phyloP scores from a whole-genome alignment of 2,329 filamentous ascomycete species.

The Shiraia sp. region DNA sequence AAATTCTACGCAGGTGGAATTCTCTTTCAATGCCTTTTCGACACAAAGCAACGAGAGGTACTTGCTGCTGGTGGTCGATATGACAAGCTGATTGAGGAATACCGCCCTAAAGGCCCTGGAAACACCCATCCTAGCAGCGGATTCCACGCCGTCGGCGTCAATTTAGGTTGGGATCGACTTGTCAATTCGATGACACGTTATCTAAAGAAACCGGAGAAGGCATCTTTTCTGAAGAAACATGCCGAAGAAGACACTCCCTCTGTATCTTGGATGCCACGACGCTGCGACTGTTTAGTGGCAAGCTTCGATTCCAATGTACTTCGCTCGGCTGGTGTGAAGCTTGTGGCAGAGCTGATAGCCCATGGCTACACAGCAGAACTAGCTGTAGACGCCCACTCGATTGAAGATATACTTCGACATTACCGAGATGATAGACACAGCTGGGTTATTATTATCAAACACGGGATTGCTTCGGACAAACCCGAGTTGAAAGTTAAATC shows the following conservation, averaged over 20 bases:
- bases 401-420: constrained; percentile 77
- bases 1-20: constrained; percentile 81
- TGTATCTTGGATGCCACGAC: constrained; percentile 42
- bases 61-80: constrained; percentile 94
- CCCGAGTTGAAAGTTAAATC: constrained; percentile 75
- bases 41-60: constrained; percentile 78
- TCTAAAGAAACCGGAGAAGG: constrained; percentile 52
- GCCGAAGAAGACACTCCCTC: constrained; percentile 60
- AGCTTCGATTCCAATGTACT: constrained; percentile 81
- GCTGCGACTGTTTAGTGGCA: constrained; percentile 88
- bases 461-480: constrained; percentile 61
- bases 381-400: constrained; percentile 74
- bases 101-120: constrained; percentile 69
- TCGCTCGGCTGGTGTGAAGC: constrained; percentile 73
- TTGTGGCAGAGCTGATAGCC: constrained; percentile 79
- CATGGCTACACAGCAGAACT: constrained; percentile 88
- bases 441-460: constrained; percentile 89
- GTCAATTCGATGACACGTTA: constrained; percentile 64
- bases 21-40: constrained; percentile 88
- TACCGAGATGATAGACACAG: constrained; percentile 78
- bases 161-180: constrained; percentile 83
- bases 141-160: constrained; percentile 88
- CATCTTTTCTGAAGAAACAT: constrained; percentile 67
- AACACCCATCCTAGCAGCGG: constrained; percentile 48
- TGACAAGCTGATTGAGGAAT: constrained; percentile 83